Evolutionary conservation across 192 early-diverging fungal species (phyloP), one percentile per base, ranked within the genome.

Genomic region (Podila verticillata): DNA sequence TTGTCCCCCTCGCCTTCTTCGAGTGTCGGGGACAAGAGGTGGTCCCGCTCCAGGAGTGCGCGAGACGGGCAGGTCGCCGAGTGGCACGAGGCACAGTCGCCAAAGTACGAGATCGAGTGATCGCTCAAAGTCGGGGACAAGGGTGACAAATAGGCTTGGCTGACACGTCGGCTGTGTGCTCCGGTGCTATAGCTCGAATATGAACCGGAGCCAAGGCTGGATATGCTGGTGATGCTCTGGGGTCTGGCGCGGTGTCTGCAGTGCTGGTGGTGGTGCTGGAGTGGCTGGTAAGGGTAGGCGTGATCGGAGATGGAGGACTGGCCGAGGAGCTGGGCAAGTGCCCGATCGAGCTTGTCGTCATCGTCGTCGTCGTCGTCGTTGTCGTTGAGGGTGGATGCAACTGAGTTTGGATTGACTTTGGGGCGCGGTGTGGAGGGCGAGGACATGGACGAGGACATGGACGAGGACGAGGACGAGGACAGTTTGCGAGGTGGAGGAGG

Each of bases 401-500:
- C 57, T 6, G 66, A 57, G 57, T 72, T 63, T 12, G 70, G 66
- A 35, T 80, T 80, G 77, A 72, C 34, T 28, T 72, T 80, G 39
- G 77, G 77, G 28, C 72, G 63, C 19, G 20, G 68, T 39, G 32
- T 26, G 65, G 36, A 26, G 61, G 19, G 58, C 10, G 60, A n/a
- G 22, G 39, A 30, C 19, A 39, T 48, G 31, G 47, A 26, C 17
- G 28, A 48, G 10, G 77, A 66, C 9, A 69, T 48, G 22, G 77
- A 68, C 24, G n/a, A n/a, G 31, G 47, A 26, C 17, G 28, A 48
- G 10, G 77, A 66, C 9, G 75, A 57, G 22, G 77, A 68, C 24
- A 64, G 39, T 54, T 72, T 80, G 17, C 77, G 70, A 39, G 77
- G 77, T 57, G 77, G 77, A 60, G 77, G 70, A 32, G 68, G 75